phyloP scores from a whole-genome alignment of 2,329 filamentous ascomycete species.

The Fusarium fracticaudum region DNA sequence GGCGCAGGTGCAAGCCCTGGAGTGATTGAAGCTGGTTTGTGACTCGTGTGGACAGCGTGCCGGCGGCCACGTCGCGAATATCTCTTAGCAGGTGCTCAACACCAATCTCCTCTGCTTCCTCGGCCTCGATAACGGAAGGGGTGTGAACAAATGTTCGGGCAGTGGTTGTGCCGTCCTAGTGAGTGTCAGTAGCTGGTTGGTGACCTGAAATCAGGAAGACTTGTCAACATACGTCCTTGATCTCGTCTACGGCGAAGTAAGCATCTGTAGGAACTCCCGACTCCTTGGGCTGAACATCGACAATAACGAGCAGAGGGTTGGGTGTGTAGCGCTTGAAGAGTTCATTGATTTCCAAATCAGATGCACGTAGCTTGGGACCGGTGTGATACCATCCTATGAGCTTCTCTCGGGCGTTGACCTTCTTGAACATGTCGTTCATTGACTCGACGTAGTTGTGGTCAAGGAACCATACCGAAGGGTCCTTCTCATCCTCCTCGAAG shows the following conservation, averaged over 20 bases:
- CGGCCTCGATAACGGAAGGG: slow-evolving; percentile 96
- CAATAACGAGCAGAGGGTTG: slow-evolving; percentile 95
- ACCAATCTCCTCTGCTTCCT: slow-evolving; percentile 98
- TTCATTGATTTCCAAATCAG: slow-evolving; percentile 98
- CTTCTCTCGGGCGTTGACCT: slow-evolving; percentile 98
- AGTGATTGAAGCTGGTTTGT: slow-evolving; percentile 97
- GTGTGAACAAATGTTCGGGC: slow-evolving; percentile 98
- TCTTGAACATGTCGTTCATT: slow-evolving; percentile 99
- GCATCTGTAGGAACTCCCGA: slow-evolving; percentile 97
- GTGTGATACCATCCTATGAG: slow-evolving; percentile 99
- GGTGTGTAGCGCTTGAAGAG: slow-evolving; percentile 99
- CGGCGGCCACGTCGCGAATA: slow-evolving; percentile 97
- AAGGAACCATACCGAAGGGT: slow-evolving; percentile 98
- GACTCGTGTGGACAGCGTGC: slow-evolving; percentile 94
- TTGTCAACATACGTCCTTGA: slow-evolving; percentile 84
- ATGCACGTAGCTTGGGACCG: slow-evolving; percentile 93
- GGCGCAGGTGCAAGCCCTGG: slow-evolving; percentile 91
- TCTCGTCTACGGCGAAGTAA: slow-evolving; percentile 99
- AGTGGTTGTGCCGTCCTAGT: slow-evolving; percentile 93
- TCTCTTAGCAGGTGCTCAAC: slow-evolving; percentile 97
- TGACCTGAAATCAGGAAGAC: not conserved
- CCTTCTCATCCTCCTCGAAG: slow-evolving; percentile 98
- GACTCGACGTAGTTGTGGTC: slow-evolving; percentile 99
- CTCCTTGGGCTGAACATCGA: slow-evolving; percentile 98
- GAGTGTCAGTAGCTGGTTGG: slow-evolving; percentile 4